phyloP scores from a whole-genome alignment of 2,329 filamentous ascomycete species.

The Penicillium sp. region DNA sequence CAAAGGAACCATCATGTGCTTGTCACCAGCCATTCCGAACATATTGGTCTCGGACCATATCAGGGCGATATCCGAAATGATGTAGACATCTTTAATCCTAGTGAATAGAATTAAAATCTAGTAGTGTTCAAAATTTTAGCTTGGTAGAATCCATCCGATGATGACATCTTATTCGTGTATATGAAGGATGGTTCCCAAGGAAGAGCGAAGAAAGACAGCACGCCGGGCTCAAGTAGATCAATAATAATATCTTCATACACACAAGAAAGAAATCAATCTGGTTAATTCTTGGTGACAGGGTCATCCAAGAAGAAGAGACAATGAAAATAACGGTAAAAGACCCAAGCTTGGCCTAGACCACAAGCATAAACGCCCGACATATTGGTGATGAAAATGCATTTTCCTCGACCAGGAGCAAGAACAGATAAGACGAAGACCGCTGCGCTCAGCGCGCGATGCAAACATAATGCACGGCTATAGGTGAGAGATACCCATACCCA shows the following conservation, averaged over 20 bases:
- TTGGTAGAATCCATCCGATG: not conserved
- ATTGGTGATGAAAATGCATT: conserved; percentile 5
- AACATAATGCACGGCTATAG: not conserved
- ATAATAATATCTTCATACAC: not conserved
- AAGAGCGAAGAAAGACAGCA: not conserved
- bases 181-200: not conserved
- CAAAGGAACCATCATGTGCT: not conserved
- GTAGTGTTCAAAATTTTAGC: not conserved
- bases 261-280: not conserved
- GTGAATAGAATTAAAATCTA: not conserved
- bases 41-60: too few relatives aligned
- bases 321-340: not conserved
- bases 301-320: not conserved
- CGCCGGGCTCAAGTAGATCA: not conserved
- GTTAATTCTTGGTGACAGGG: not conserved
- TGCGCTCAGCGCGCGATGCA: conserved; percentile 19
- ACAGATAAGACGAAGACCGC: conserved; percentile 1
- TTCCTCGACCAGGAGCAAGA: not conserved
- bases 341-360: not conserved
- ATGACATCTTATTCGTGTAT: not conserved
- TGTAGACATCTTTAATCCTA: not conserved
- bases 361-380: conserved; percentile 9
- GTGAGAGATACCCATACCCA: not conserved
- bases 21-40: not conserved
- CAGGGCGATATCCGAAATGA: not conserved